These are phyloP conservation scores for Tilletia caries DNA, from an alignment of 1,284 basidiomycete genomes.

Conservation along the genomic window DNA sequence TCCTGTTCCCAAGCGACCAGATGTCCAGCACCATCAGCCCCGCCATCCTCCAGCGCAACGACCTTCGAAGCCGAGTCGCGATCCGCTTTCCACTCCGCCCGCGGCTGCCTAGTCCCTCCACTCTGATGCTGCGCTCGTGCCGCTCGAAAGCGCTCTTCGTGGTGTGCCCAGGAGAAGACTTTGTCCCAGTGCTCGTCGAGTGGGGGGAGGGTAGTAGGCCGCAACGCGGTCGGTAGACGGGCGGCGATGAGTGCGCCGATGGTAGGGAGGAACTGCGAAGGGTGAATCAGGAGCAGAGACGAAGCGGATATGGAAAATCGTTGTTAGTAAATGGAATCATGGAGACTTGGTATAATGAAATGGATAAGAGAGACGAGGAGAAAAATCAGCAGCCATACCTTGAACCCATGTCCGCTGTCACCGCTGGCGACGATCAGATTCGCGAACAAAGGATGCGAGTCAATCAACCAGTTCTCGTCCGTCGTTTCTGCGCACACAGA, in stretches of 20 bases:
- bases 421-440: constrained; percentile 57
- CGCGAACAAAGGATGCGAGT: constrained; percentile 55
- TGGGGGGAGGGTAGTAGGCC: neutral
- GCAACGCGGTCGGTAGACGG: constrained; percentile 56
- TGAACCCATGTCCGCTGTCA: constrained; percentile 58
- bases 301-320: neutral
- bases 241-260: constrained; percentile 73
- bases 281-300: neutral
- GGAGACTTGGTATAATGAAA: no score
- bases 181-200: constrained; percentile 20
- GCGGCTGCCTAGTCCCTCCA: neutral
- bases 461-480: constrained; percentile 58
- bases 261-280: constrained; percentile 69
- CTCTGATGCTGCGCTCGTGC: neutral
- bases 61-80: neutral
- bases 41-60: neutral
- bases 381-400: no score
- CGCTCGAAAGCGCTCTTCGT: constrained; percentile 17
- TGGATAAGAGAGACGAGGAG: no score
- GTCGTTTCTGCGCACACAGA: constrained; percentile 62
- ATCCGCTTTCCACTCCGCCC: neutral
- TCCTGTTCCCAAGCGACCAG: no score
- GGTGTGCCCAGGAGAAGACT: constrained; percentile 32
- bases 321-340: neutral
- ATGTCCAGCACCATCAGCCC: neutral